Conservation (phyloP, 495 filamentous ascomycete species). For the Talaromyces nanjingensis region DNA sequence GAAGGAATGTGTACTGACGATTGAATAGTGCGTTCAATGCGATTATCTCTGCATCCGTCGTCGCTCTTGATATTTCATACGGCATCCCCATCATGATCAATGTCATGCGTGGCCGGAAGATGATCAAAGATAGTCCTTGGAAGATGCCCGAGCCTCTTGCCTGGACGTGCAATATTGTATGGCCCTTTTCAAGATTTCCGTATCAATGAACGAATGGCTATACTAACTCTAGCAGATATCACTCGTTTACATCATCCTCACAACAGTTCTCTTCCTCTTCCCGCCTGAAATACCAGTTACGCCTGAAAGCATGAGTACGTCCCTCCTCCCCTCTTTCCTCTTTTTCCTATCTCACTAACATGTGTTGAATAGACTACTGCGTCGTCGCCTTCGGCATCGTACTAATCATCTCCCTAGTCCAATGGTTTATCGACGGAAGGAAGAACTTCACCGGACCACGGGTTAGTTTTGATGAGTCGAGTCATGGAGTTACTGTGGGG, state of each 20-base stretch:
- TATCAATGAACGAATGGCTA: slow-evolving; percentile 13
- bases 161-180: slow-evolving; percentile 55
- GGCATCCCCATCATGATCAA: slow-evolving; percentile 67
- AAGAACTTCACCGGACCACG: slow-evolving; percentile 64
- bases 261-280: slow-evolving; percentile 71
- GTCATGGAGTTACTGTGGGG: slow-evolving; percentile 1
- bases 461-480: slow-evolving; percentile 29
- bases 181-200: slow-evolving; percentile 10
- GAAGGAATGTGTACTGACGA: neutral
- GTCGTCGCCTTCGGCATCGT: slow-evolving; percentile 65
- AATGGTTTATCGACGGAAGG: slow-evolving; percentile 68
- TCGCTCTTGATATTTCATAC: slow-evolving; percentile 65
- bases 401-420: slow-evolving; percentile 53
- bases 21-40: slow-evolving; percentile 44
- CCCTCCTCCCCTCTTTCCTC: neutral
- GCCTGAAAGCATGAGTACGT: slow-evolving; percentile 64
- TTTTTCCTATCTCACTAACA: neutral
- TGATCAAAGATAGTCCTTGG: slow-evolving; percentile 57
- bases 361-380: slow-evolving; percentile 48
- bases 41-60: slow-evolving; percentile 64
- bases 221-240: slow-evolving; percentile 42
- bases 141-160: slow-evolving; percentile 49
- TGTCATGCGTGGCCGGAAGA: slow-evolving; percentile 55
- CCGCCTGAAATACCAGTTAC: slow-evolving; percentile 61
- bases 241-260: slow-evolving; percentile 56